These are phyloP conservation scores for Aphanomyces astaci DNA, from an alignment of 352 stramenopile genomes.

Conservation along the genomic window DNA sequence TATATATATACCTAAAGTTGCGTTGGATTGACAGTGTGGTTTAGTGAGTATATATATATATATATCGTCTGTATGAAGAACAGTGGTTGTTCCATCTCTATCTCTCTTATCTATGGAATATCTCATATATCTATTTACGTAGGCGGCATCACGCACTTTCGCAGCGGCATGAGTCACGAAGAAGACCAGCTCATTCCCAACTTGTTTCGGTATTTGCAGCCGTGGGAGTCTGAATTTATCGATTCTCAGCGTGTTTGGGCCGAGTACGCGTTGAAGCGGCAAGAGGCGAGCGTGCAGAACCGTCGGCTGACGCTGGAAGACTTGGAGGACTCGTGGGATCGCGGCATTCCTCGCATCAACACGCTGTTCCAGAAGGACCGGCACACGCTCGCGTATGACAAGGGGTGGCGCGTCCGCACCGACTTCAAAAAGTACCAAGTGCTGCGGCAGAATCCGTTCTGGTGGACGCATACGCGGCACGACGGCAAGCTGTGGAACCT, in stretches of 20 bases:
- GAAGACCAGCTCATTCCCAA: slow-evolving; percentile 99
- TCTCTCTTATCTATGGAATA: too few relatives aligned
- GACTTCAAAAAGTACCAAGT: slow-evolving; percentile 99
- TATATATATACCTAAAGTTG: too few relatives aligned
- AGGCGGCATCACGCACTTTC: slow-evolving; percentile 98
- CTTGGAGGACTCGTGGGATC: slow-evolving; percentile 99
- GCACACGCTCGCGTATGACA: slow-evolving; percentile 99
- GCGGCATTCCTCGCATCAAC: slow-evolving; percentile 96
- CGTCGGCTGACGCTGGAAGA: slow-evolving; percentile 98
- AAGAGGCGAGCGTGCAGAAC: slow-evolving; percentile 99
- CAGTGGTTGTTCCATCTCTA: too few relatives aligned
- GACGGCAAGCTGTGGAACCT: slow-evolving; percentile 99
- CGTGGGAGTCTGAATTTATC: slow-evolving; percentile 98
- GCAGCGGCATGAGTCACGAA: slow-evolving; percentile 94
- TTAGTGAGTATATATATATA: too few relatives aligned
- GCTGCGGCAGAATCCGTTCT: slow-evolving; percentile 97
- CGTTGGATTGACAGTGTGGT: too few relatives aligned
- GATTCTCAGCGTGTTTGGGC: slow-evolving; percentile 99
- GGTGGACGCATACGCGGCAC: slow-evolving; percentile 98
- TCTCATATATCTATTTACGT: too few relatives aligned
- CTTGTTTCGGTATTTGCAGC: slow-evolving; percentile 98
- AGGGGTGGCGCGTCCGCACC: slow-evolving; percentile 97
- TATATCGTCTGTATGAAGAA: too few relatives aligned
- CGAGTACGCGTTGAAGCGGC: slow-evolving; percentile 98
- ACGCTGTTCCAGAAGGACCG: slow-evolving; percentile 97